Evolutionary conservation across 441 rosid genomes (phyloP).

Genomic region (Manihot esculenta): DNA sequence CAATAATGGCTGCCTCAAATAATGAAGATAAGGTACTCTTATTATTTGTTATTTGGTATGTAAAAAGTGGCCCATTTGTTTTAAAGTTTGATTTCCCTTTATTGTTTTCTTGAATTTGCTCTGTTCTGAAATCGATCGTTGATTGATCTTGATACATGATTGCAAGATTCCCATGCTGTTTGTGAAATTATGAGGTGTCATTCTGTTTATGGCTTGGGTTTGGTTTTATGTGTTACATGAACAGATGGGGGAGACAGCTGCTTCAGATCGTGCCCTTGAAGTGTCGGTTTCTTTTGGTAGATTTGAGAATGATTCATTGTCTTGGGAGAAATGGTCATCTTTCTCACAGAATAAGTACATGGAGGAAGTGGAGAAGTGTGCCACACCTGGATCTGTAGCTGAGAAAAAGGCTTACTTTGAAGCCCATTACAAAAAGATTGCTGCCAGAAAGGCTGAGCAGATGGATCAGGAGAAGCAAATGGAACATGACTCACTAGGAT

Average conservation of each 20-base stretch:
- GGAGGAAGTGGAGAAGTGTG: slow-evolving; percentile 96
- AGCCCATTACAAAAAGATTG: slow-evolving; percentile 92
- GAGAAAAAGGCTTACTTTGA: slow-evolving; percentile 92
- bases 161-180: slow-evolving; percentile 18
- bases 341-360: slow-evolving; percentile 93
- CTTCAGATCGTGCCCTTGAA: slow-evolving; percentile 54
- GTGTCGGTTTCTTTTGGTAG: slow-evolving; percentile 95
- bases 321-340: slow-evolving; percentile 97
- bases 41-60: slow-evolving; percentile 34
- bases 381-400: slow-evolving; percentile 97
- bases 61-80: slow-evolving; percentile 21
- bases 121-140: slow-evolving; percentile 17
- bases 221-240: slow-evolving; percentile 35
- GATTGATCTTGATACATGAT: slow-evolving; percentile 21
- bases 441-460: slow-evolving; percentile 81
- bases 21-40: slow-evolving; percentile 55
- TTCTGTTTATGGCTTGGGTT: slow-evolving; percentile 32
- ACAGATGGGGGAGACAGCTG: slow-evolving; percentile 51
- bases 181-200: slow-evolving; percentile 28
- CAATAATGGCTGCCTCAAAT: slow-evolving; percentile 46
- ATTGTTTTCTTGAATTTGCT: slow-evolving; percentile 24
- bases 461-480: slow-evolving; percentile 62
- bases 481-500: slow-evolving; percentile 36
- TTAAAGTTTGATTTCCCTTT: slow-evolving; percentile 23
- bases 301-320: slow-evolving; percentile 89